Evolutionary conservation across 176 grass and related monocot species (phyloP).

Genomic region (Oryza glaberrima): DNA sequence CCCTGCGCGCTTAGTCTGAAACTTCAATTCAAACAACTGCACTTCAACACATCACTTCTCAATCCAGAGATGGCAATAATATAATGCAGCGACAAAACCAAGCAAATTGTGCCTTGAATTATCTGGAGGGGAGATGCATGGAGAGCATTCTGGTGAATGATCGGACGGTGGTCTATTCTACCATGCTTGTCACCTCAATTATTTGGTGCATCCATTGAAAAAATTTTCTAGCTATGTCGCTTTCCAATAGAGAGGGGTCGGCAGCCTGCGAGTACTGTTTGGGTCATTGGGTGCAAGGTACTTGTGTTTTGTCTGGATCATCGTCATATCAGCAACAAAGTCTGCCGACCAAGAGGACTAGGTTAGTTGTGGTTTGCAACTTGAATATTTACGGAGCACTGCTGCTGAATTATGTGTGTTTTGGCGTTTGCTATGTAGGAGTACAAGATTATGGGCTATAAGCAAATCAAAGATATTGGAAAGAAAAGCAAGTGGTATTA

Average conservation of each 20-base stretch:
- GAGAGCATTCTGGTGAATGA: not conserved
- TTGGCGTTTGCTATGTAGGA: not conserved
- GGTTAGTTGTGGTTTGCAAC: not conserved
- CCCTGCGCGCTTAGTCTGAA: not conserved
- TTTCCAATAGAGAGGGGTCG: conserved; percentile 13
- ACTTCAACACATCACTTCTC: not conserved
- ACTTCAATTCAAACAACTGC: not conserved
- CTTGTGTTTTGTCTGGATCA: conserved; percentile 4
- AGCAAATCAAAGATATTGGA: not conserved
- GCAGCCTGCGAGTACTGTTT: not conserved
- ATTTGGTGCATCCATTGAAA: not conserved
- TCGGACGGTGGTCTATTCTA: not conserved
- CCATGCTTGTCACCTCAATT: conserved; percentile 1
- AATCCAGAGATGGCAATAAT: not conserved
- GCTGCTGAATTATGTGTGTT: not conserved
- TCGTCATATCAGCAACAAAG: not conserved
- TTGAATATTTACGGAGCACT: not conserved
- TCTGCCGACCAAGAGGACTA: conserved; percentile 34
- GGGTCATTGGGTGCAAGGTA: too few relatives aligned
- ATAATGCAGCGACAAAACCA: not conserved
- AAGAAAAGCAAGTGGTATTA: not conserved
- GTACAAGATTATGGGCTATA: not conserved
- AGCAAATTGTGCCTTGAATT: not conserved
- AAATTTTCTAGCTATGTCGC: not conserved
- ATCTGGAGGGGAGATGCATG: not conserved